These are phyloP conservation scores for Ogataea trehalophila DNA, from an alignment of 805 yeast species.

Conservation along the genomic window DNA sequence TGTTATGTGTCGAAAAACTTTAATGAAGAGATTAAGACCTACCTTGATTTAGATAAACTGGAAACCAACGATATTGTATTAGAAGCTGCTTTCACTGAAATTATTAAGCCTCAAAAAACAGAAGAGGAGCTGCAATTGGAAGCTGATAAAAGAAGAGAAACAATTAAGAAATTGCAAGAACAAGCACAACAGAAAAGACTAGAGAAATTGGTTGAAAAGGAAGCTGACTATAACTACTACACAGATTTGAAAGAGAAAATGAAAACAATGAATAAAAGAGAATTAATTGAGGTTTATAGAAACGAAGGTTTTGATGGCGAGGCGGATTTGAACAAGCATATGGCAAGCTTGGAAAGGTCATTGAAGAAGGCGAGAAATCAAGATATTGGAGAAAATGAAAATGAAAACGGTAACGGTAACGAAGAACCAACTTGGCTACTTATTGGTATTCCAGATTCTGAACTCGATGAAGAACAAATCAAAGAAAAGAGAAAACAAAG, in stretches of 20 bases:
- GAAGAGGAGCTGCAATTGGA: constrained; percentile 78
- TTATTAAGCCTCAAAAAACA: constrained; percentile 63
- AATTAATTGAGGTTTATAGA: constrained; percentile 49
- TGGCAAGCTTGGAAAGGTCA: constrained; percentile 60
- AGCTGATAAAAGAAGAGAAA: constrained; percentile 76
- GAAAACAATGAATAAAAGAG: constrained; percentile 44
- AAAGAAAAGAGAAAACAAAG: constrained; percentile 85
- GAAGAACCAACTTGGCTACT: constrained; percentile 64
- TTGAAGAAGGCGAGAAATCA: constrained; percentile 62
- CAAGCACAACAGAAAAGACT: constrained; percentile 83
- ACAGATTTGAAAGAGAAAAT: constrained; percentile 51
- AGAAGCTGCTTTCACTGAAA: constrained; percentile 76
- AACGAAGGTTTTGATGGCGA: constrained; percentile 77
- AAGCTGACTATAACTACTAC: constrained; percentile 74
- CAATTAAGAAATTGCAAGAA: constrained; percentile 84
- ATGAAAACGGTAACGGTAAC: constrained; percentile 23
- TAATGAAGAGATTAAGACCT: constrained; percentile 51
- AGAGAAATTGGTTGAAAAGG: constrained; percentile 76
- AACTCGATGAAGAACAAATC: constrained; percentile 70
- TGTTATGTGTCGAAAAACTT: constrained; percentile 76
- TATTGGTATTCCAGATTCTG: constrained; percentile 78
- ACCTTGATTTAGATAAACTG: constrained; percentile 57
- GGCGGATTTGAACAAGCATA: constrained; percentile 62
- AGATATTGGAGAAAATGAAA: constrained; percentile 56
- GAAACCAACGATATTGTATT: constrained; percentile 68